A percentile compares a stretch with the other conserved stretches of the same genome.
These are phyloP conservation scores for Podospora australis DNA, from an alignment of 495 filamentous ascomycete species.

Conservation along the genomic window DNA sequence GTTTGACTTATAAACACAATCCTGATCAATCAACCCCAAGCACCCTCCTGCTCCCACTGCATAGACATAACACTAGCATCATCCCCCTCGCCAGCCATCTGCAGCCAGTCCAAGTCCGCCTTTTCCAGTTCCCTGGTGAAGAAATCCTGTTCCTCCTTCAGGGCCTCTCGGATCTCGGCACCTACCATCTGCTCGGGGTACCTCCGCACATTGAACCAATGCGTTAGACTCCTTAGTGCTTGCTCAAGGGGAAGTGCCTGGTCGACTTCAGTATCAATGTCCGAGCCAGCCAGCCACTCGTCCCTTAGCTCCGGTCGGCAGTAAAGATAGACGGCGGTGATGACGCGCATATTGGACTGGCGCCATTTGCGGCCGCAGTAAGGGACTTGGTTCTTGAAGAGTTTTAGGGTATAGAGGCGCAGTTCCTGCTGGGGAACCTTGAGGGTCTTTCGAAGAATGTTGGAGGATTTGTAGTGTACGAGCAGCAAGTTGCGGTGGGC, in stretches of 20 bases:
- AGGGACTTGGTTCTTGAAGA: constrained; percentile 96
- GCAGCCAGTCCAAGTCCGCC: neutral
- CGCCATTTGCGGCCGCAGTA: constrained; percentile 98
- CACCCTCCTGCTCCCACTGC: too few species aligned
- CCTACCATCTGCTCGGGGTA: constrained; percentile 79
- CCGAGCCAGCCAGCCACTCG: constrained; percentile 87
- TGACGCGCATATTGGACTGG: constrained; percentile 96
- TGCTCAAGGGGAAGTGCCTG: constrained; percentile 87
- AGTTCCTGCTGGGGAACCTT: constrained; percentile 85
- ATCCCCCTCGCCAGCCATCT: too few species aligned
- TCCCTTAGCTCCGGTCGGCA: constrained; percentile 88
- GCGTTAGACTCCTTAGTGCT: constrained; percentile 74
- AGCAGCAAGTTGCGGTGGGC: constrained; percentile 89
- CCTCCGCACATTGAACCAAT: constrained; percentile 82
- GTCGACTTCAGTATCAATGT: constrained; percentile 88
- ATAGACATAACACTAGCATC: too few species aligned
- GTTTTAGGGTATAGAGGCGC: constrained; percentile 89
- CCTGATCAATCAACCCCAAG: too few species aligned
- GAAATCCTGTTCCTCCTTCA: constrained; percentile 81
- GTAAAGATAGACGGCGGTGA: constrained; percentile 91
- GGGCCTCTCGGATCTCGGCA: constrained; percentile 52
- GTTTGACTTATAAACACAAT: too few species aligned
- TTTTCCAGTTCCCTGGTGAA: constrained; percentile 82
- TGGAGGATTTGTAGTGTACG: constrained; percentile 88
- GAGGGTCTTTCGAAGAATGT: constrained; percentile 79